Base-by-base conservation (phyloP, 2,329 filamentous ascomycete species). In the Knufia fluminis region DNA sequence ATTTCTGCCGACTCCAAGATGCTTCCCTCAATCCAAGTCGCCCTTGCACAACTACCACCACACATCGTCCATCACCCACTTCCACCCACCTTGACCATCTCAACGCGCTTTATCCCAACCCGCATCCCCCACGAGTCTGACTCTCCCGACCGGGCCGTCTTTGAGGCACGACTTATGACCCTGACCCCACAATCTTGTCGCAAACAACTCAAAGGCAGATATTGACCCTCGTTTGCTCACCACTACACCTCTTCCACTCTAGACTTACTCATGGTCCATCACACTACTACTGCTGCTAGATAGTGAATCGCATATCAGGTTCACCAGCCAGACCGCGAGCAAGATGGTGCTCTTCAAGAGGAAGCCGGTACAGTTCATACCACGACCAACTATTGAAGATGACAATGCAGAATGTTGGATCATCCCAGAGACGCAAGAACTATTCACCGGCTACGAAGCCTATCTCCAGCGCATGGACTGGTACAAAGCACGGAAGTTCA, bases 341-440 rank as follows among this genome's bases (percentile, higher is more conserved):
- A 33, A 46, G 20, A 64, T 97, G 91, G 91, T 98, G 60, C 78
- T 95, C 57, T 96, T 86, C 70, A 97, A 97, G 73, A 82, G 92
- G 62, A 97, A 97, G 71, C 90, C 90, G 50, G 89, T 97, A 63
- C 82, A 86, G 70, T 85, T 88, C 65, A 73, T 90, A 58, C 77
- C 85, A 44, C 75, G 77, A 42, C 84, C 85, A 19, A 72, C 78
- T 46, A 79, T 91, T 57, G 77, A 89, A 59, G 82, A 92, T 73
- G 87, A 94, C 57, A 81, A 86, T 61, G 76, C 79, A 59, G 89
- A 97, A 78, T 82, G 97, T 50, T 98, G 89, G 87, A 79, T 88
- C 56, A 95, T 98, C 55, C 76, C 82, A 50, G 82, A 90, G 67
- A 97, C 92, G 12, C 86, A 85, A 38, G 92, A 98, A 69, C 75